Conservation (phyloP, 2,329 filamentous ascomycete genomes). For the Metarhizium humberi region DNA sequence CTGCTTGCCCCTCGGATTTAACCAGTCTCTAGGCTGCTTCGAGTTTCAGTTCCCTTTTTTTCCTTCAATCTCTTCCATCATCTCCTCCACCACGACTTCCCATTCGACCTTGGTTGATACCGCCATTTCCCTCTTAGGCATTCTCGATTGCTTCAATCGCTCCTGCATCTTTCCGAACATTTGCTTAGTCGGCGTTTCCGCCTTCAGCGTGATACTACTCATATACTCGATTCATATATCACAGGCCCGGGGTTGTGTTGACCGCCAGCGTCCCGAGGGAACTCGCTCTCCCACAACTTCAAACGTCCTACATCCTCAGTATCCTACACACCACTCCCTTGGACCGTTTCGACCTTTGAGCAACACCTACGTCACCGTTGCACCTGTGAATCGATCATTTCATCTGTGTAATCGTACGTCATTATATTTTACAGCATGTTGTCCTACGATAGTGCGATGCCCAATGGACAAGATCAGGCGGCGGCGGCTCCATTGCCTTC, state of each 20-base stretch:
- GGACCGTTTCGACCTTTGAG: neutral
- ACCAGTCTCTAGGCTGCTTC: neutral
- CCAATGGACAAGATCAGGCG: conserved; percentile 3
- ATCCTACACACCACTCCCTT: neutral
- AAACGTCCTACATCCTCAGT: neutral
- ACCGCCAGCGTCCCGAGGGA: neutral
- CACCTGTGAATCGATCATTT: neutral
- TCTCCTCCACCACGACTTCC: neutral
- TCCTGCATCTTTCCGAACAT: neutral
- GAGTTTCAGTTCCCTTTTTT: neutral
- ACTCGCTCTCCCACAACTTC: neutral
- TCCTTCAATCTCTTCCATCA: neutral
- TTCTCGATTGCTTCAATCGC: neutral
- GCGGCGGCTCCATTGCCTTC: neutral
- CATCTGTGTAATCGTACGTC: neutral
- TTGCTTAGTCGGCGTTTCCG: neutral
- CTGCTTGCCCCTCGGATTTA: neutral
- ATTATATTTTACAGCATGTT: neutral
- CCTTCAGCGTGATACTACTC: neutral
- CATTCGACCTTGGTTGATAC: neutral
- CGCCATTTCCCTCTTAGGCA: neutral
- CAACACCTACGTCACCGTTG: neutral
- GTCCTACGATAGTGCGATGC: conserved; percentile 2
- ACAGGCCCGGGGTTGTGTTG: neutral
- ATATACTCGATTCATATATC: neutral